These are phyloP conservation scores for Hypericum perforatum DNA, from an alignment of 345 rosid genomes.

Conservation along the genomic window DNA sequence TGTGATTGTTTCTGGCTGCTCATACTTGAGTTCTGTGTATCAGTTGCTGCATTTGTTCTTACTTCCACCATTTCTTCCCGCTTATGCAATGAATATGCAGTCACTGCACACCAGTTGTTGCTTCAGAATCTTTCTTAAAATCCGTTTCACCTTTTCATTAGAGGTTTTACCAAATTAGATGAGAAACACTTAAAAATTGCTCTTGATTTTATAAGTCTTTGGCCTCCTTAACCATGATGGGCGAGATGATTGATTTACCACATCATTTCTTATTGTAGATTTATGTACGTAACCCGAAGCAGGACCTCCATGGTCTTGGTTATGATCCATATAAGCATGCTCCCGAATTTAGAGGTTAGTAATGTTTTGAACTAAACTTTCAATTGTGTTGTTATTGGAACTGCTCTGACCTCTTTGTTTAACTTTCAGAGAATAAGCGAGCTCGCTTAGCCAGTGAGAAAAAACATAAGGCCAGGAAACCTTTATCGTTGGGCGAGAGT, in stretches of 20 bases:
- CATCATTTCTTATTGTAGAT: conserved; percentile 37
- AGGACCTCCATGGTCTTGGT: conserved; percentile 81
- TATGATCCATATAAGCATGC: conserved; percentile 92
- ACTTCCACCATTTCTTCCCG: too few relatives aligned
- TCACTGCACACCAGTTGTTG: too few relatives aligned
- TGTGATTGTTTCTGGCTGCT: too few relatives aligned
- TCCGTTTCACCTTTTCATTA: too few relatives aligned
- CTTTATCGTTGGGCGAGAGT: conserved; percentile 49
- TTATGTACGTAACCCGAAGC: conserved; percentile 74
- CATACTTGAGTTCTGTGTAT: too few relatives aligned
- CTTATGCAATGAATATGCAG: too few relatives aligned
- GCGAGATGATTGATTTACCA: background rate
- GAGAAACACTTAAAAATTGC: too few relatives aligned
- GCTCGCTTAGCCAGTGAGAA: conserved; percentile 39
- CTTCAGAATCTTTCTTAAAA: too few relatives aligned
- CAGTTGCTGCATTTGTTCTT: too few relatives aligned
- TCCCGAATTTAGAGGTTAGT: conserved; percentile 89
- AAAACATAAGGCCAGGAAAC: conserved; percentile 37
- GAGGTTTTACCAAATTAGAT: too few relatives aligned
- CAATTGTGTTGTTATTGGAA: conserved; percentile 1
- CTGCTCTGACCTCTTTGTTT: conserved; percentile 8
- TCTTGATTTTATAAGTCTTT: background rate
- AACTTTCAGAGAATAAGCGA: conserved; percentile 60
- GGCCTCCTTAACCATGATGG: background rate
- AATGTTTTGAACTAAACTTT: conserved; percentile 12